Percentiles rank a stretch among this genome's conserved stretches.
These are phyloP conservation scores for Imleria badia DNA, from an alignment of 768 basidiomycete species.

Conservation along the genomic window DNA sequence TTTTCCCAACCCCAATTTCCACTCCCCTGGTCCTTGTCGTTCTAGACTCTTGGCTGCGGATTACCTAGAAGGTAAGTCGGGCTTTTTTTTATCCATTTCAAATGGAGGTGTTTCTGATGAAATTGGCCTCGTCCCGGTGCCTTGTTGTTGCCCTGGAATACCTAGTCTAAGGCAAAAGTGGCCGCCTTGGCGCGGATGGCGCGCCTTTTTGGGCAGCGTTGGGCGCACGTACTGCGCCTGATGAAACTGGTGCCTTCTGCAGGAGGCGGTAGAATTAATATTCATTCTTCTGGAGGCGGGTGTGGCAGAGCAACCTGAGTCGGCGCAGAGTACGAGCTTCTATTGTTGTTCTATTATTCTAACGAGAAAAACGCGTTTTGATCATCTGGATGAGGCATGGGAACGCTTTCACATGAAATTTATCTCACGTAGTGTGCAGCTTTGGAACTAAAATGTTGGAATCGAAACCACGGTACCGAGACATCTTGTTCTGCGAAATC, in stretches of 20 bases:
- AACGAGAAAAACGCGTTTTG: slow-evolving; percentile 3
- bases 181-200: neutral
- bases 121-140: slow-evolving; percentile 1
- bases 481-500: neutral
- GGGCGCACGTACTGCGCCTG: neutral
- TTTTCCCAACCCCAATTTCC: slow-evolving; percentile 7
- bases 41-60: slow-evolving; percentile 60
- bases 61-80: slow-evolving; percentile 58
- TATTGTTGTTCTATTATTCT: neutral
- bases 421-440: neutral
- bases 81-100: slow-evolving; percentile 13
- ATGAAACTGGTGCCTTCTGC: neutral
- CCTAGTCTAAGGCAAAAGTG: slow-evolving; percentile 9
- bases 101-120: slow-evolving; percentile 17
- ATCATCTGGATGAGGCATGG: neutral
- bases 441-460: neutral
- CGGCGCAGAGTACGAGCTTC: slow-evolving; percentile 20
- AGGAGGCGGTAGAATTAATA: neutral
- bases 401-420: neutral
- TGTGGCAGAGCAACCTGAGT: neutral
- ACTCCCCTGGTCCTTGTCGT: neutral
- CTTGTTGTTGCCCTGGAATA: slow-evolving; percentile 1
- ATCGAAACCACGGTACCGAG: neutral
- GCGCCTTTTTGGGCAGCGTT: neutral
- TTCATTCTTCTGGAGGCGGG: neutral